Conservation (phyloP, 164 flowering plant species). For the Protea cynaroides region DNA sequence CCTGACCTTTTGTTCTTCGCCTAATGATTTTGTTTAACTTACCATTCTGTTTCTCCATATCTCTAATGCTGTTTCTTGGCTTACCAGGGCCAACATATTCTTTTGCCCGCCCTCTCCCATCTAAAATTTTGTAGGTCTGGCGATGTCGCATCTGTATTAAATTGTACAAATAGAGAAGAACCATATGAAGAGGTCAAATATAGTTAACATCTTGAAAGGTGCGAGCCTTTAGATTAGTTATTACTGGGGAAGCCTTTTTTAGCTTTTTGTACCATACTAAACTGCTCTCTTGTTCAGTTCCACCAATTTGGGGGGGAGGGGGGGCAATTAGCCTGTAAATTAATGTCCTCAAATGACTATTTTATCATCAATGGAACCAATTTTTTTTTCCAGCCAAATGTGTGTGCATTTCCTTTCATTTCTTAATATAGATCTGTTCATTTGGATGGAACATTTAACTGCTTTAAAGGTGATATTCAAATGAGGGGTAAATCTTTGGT, state of each 20-base stretch:
- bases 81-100: not conserved
- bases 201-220: not conserved
- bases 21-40: not conserved
- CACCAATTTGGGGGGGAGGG: no score
- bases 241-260: not conserved
- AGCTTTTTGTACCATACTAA: not conserved
- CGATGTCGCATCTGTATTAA: not conserved
- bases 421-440: not conserved
- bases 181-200: not conserved
- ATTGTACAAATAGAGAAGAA: conserved; percentile 2
- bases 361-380: not conserved
- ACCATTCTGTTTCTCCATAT: not conserved
- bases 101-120: not conserved
- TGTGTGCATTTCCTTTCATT: not conserved
- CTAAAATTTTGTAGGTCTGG: not conserved
- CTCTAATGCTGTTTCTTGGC: not conserved
- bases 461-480: no score
- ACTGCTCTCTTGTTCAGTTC: no score
- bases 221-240: conserved; percentile 3
- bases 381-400: not conserved
- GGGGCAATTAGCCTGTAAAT: no score
- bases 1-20: not conserved
- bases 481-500: no score
- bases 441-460: no score
- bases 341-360: not conserved